Base-by-base conservation (phyloP, 2,329 filamentous ascomycete genomes). In the Monilinia laxa region DNA sequence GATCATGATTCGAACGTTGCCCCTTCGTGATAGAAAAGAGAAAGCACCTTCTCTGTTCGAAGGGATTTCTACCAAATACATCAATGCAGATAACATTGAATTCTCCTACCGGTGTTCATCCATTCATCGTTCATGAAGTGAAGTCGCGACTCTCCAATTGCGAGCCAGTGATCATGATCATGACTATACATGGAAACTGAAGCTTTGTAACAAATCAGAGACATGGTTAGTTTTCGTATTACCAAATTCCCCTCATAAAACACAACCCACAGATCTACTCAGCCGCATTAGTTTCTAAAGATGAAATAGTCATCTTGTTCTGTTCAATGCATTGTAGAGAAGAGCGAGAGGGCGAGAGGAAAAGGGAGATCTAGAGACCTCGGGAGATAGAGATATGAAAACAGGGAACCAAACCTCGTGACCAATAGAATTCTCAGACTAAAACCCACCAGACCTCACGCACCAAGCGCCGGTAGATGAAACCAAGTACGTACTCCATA, bases 1-100 rank as follows among this genome's bases (percentile, higher is more conserved):
- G 70, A 71, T 70, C 74, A 73, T 75, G 70, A 71, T 70, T 70
- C 62, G 25, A 69, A 71, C 73, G 71, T 72, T 73, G 66, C 71
- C 67, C 70, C 71, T 70, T 71, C 20, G 40, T 42, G 40, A 16
- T 12, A 9, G 40, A 4, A 42, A 16, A 12, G 16, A 42, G 16
- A 42, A 16, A 16, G 40, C 16, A 12, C 10, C 40, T 42, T 42
- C 40, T 16, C 16, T 16, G 16, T n/a, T 49, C 20, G 5, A n/a
- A 20, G 16, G 31, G 5, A 9, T 9, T 35, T 9, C 31, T 35
- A 35, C 31, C 31, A 35, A 9, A 47, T 47, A 20, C 16, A 47
- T 47, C 5, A 1, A 35, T 35, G 7, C 31, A 35, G 31, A 35
- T 35, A 5, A 9, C 7, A 20, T 47, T 20, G 16, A 20, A 47